Evolutionary conservation across 345 rosid species (phyloP), one percentile per base, ranked within the genome.

Genomic region (Cardamine occulta): DNA sequence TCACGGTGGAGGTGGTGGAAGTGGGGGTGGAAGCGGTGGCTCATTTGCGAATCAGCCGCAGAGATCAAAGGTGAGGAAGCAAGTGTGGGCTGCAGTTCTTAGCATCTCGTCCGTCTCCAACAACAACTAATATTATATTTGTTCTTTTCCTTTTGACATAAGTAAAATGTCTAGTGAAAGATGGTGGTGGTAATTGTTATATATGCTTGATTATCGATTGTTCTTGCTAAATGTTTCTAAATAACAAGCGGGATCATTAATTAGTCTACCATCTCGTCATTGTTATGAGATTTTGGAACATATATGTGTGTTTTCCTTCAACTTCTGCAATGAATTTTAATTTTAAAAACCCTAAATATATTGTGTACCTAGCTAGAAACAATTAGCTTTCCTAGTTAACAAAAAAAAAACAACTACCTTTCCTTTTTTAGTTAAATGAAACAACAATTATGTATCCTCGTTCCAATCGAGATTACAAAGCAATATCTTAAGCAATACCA

Each of bases 31-130:
- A 63, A 26, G 31, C 7, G 60, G 75, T 28, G 66, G 75, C 35
- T 12, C 75, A 24, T 55, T 76, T 45, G 66, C 13, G 26, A 63
- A 3, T 34, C 80, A 63, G 60, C 80, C 80, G 65, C 59, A 56
- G 66, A 76, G 80, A 76, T 32, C 71, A 8, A 70, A 55, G 66
- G 75, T 76, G 60, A 70, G 75, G 66, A 63, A 48, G 45, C 60
- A 70, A 76, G 80, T 76, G 15, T 76, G 80, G 80, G 51, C 75
- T 47, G 75, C 66, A 32, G 66, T 76, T 70, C 54, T 76, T 7
- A 28, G 80, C 72, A 70, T 18, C 75, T 66, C 79, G 10, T 74
- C 73, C 35, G 55, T 8, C 72, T 75, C 74, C 55, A 63, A 42
- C 66, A 77, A 56, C 48, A 70, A 55, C 10, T 77, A 63, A 19